A percentile compares a stretch with the other conserved stretches of the same genome.
phyloP scores from a whole-genome alignment of 2,329 filamentous ascomycete species.

The Calonectria pseudoreteaudii region DNA sequence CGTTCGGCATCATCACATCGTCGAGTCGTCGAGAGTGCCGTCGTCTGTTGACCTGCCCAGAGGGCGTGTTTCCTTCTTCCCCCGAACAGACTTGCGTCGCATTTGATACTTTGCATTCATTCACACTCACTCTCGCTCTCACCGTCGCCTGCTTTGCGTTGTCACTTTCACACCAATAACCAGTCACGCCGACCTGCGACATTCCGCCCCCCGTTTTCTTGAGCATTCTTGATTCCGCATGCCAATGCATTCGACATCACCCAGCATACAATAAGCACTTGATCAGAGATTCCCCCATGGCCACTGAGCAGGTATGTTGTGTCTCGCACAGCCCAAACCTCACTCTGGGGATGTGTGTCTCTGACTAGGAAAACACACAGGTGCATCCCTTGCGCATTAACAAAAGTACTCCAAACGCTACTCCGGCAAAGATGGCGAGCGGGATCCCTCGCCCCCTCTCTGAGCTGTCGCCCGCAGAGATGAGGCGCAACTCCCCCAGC shows the following conservation, averaged over 20 bases:
- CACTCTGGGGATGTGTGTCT: conserved; percentile 35
- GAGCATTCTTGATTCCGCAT: conserved; percentile 41
- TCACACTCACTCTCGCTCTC: conserved; percentile 13
- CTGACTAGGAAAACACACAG: conserved; percentile 54
- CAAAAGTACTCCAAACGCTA: conserved; percentile 71
- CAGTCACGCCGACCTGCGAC: conserved; percentile 39
- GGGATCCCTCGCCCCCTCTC: conserved; percentile 80
- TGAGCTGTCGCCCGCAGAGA: conserved; percentile 88
- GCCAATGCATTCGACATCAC: conserved; percentile 50
- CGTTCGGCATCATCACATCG: conserved; percentile 39
- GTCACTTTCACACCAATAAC: conserved; percentile 1
- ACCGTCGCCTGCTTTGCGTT: conserved; percentile 18
- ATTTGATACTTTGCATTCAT: conserved; percentile 43
- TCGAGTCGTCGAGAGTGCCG: conserved; percentile 41
- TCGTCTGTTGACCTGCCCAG: conserved; percentile 33
- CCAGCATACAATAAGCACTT: conserved; percentile 33
- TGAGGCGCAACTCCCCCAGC: conserved; percentile 91
- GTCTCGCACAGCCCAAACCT: conserved; percentile 26
- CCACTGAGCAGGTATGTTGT: conserved; percentile 53
- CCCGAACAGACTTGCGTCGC: conserved; percentile 34
- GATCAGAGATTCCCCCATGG: conserved; percentile 43
- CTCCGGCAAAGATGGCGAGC: conserved; percentile 72
- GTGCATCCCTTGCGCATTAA: conserved; percentile 84
- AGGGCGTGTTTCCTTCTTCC: conserved; percentile 41
- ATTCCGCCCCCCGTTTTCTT: conserved; percentile 45